Percentiles rank a stretch among this genome's conserved stretches.
These are phyloP conservation scores for Pseudocercospora eumusae DNA, from an alignment of 2,329 filamentous ascomycete species.

Conservation along the genomic window DNA sequence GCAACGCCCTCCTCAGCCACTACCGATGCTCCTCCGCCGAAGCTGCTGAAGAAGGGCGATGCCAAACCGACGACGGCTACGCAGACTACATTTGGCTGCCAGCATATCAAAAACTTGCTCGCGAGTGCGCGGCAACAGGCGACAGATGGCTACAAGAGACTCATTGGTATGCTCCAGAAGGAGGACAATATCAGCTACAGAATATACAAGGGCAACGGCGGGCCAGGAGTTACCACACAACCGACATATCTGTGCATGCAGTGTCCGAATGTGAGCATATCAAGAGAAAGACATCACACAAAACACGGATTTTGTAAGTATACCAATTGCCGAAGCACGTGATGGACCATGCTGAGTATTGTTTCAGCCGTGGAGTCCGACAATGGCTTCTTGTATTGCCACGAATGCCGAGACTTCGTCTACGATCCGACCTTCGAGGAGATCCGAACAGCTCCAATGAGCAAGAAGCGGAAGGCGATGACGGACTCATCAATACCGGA, in stretches of 20 bases:
- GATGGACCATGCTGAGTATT: slow-evolving; percentile 31
- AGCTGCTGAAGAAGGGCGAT: slow-evolving; percentile 42
- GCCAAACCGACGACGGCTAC: slow-evolving; percentile 42
- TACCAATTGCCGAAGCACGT: not conserved
- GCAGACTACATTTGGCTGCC: slow-evolving; percentile 19
- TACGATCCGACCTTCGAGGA: slow-evolving; percentile 81
- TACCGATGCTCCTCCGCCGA: slow-evolving; percentile 47
- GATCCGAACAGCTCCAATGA: slow-evolving; percentile 59
- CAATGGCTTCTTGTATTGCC: slow-evolving; percentile 73
- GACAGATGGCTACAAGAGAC: slow-evolving; percentile 70
- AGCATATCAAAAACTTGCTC: slow-evolving; percentile 57
- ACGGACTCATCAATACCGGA: slow-evolving; percentile 46
- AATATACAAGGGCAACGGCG: slow-evolving; percentile 57
- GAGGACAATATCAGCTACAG: slow-evolving; percentile 66
- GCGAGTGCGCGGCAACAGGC: slow-evolving; percentile 68
- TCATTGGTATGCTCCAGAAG: slow-evolving; percentile 71
- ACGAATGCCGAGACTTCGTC: slow-evolving; percentile 78
- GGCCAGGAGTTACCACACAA: slow-evolving; percentile 28
- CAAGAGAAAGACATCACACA: slow-evolving; percentile 71
- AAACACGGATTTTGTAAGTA: slow-evolving; percentile 70
- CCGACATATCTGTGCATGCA: slow-evolving; percentile 67
- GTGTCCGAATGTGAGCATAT: slow-evolving; percentile 68
- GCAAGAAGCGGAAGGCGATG: slow-evolving; percentile 66
- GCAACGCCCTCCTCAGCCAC: slow-evolving; percentile 43
- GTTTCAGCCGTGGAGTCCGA: slow-evolving; percentile 72